phyloP scores from a whole-genome alignment of 2,329 filamentous ascomycete species.

The Venturia pyrina region DNA sequence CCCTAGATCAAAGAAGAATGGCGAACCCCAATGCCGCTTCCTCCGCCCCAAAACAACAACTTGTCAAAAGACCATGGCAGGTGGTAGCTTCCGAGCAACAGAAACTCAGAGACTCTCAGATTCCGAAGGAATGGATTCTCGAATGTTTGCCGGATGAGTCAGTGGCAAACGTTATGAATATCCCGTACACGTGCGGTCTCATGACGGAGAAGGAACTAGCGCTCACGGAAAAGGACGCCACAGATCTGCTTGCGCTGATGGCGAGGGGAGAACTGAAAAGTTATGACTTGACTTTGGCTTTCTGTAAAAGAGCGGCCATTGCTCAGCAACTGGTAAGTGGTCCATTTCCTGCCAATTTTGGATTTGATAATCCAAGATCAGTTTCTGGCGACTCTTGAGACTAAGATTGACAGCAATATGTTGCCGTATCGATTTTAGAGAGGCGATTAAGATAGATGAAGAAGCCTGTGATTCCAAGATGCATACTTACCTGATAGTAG shows the following conservation, averaged over 20 bases:
- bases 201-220: constrained; percentile 30
- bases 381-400: too few relatives aligned
- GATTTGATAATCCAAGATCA: too few relatives aligned
- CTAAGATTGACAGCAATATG: not conserved
- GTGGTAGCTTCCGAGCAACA: not conserved
- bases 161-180: not conserved
- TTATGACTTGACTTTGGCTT: constrained; percentile 30
- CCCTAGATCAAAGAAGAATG: not conserved
- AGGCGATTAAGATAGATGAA: not conserved
- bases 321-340: not conserved
- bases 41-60: not conserved
- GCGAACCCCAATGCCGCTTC: not conserved
- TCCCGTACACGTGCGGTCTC: not conserved
- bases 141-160: not conserved
- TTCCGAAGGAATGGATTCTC: not conserved
- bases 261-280: constrained; percentile 26
- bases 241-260: constrained; percentile 30
- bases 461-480: not conserved
- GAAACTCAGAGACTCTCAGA: not conserved
- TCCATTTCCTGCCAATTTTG: too few relatives aligned
- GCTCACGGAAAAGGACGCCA: constrained; percentile 36
- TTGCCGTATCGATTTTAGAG: not conserved
- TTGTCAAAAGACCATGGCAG: not conserved
- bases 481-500: not conserved
- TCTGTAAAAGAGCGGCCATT: constrained; percentile 30